Base-by-base conservation (phyloP, 176 grass and related monocot genomes). In the Alloteropsis semialata region DNA sequence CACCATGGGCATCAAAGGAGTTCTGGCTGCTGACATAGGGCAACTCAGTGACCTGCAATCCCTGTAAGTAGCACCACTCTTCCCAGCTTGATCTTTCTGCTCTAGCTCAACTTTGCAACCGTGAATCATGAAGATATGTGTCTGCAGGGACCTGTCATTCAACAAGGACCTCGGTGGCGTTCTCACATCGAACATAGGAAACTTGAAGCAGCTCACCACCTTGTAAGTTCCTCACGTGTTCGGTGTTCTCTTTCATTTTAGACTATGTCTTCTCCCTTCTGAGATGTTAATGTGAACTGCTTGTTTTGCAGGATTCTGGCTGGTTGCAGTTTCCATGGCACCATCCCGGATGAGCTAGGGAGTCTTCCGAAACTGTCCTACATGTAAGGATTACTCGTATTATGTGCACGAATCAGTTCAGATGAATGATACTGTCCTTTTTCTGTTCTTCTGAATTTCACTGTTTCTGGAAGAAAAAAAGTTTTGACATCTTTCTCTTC, bases 271-370 rank as follows among this genome's bases (percentile, higher is more conserved):
- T 49, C 28, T 34, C 70, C 77, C n/a, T 60, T 17, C 9, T 43
- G 50, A 59, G 30, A 75, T 68, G 37, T 13, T 61, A 60, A 7
- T 56, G 38, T 41, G 33, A 79, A 61, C 37, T 57, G 60, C 69
- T 17, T 75, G 0, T n/a, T 87, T 74, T 65, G 18, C 79, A 98
- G 96, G 85, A 95, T 95, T 84, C 77, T 98, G 22, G 73, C 84
- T 6, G 91, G 93, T 10, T 98, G 96, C 91, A 93, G 57, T 84
- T 95, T 98, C 60, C 90, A 76, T 65, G 93, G 96, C 44, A 80
- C 33, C 39, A 93, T 98, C 69, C 93, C 93, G 8, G 83, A 90
- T 57, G 90, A 89, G 79, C 73, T 99, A 55, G 96, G 96, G 56
- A 82, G 42, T 33, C 55, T 99, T 51, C 55, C 78, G 36, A 99